These are phyloP conservation scores for Theobroma cacao DNA, from an alignment of 345 rosid genomes.

Conservation along the genomic window DNA sequence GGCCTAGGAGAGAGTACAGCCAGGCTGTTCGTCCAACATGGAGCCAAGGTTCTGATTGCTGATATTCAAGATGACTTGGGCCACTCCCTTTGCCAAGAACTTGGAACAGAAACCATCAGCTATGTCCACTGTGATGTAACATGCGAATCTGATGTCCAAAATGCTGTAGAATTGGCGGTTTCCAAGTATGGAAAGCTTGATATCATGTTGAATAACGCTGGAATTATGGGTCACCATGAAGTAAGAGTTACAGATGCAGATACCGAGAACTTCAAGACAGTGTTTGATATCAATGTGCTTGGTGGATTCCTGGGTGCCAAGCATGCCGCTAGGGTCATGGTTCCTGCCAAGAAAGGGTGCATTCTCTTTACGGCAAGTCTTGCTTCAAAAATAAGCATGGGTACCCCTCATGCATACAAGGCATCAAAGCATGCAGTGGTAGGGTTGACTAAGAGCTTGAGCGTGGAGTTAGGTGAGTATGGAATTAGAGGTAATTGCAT, in stretches of 20 bases:
- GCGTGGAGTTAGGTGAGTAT: background rate
- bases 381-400: slow-evolving; percentile 5
- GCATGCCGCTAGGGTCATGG: slow-evolving; percentile 34
- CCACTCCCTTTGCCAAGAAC: background rate
- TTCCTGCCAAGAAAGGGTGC: slow-evolving; percentile 20
- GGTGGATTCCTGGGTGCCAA: slow-evolving; percentile 31
- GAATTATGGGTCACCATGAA: background rate
- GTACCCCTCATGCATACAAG: slow-evolving; percentile 42
- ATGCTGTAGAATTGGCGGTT: slow-evolving; percentile 17
- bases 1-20: slow-evolving; percentile 19
- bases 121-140: slow-evolving; percentile 27
- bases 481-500: slow-evolving; percentile 35
- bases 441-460: background rate
- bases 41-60: slow-evolving; percentile 28
- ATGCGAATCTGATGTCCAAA: slow-evolving; percentile 19
- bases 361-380: slow-evolving; percentile 21
- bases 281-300: slow-evolving; percentile 6
- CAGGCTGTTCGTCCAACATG: slow-evolving; percentile 19
- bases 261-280: slow-evolving; percentile 15
- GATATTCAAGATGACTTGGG: slow-evolving; percentile 29
- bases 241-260: background rate
- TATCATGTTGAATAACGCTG: slow-evolving; percentile 38
- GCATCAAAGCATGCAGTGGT: slow-evolving; percentile 16
- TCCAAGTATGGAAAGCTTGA: slow-evolving; percentile 30
- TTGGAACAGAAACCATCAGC: slow-evolving; percentile 20